Base-by-base conservation (phyloP, 2,329 filamentous ascomycete genomes). In the Apiospora pterosperma region DNA sequence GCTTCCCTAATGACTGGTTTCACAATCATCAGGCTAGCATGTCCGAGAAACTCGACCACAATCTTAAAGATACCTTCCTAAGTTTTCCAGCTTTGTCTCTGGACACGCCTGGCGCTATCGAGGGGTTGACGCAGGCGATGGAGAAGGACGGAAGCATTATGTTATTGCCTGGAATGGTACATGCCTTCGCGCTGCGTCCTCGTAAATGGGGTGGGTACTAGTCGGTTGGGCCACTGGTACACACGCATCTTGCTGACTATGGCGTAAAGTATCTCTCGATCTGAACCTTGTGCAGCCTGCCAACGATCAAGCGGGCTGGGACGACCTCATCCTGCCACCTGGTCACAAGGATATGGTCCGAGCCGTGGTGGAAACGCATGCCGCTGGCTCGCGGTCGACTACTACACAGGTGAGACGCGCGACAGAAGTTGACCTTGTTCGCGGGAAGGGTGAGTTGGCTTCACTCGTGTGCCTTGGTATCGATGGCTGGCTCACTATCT, bases 301-400 rank as follows among this genome's bases (percentile, higher is more conserved):
- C 10, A 42, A 67, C 8, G 65, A 70, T 2, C 65, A 64, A 21
- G 63, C 67, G 7, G 70, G 69, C 10, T 73, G 72, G 68, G 64
- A 70, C 5, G 68, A 74, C 14, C 69, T 77, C 1, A 72, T 76
- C 16, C 61, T 77, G 10, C 72, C 73, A 0, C 44, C 62, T 1
- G 72, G 71, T 1, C 73, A 76, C 61, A 73, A 70, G 59, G 58
- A 70, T 6, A 70, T 76, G 48, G 68, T 77, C 7, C 69, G 70
- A 25, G 72, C 72, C 1, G 70, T 76, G 61, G 72, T 75, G 3
- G 69, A 74, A 42, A 72, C 66, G 6, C 70, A 76, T 60, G 65
- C 69, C 0, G 62, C 34, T 12, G 66, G 60, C 28, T 64, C 61
- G 44, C 62, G 48, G 21, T 63, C 60, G 38, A 67, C 36, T 12